Base-by-base conservation (phyloP, 2,329 filamentous ascomycete genomes). In the Alternaria triticimaculans region DNA sequence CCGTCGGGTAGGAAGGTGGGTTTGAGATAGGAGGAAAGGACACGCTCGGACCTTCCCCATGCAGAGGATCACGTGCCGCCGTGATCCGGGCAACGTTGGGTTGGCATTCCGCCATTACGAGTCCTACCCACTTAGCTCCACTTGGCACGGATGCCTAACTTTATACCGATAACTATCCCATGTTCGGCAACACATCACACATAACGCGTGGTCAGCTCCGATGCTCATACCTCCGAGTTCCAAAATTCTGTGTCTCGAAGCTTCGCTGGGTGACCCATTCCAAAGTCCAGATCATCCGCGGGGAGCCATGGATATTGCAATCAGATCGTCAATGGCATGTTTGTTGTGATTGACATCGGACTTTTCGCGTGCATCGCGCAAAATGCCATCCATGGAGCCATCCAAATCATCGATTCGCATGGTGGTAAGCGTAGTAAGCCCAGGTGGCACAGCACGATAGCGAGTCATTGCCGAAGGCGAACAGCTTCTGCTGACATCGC, bases 71-170 rank as follows among this genome's bases (percentile, higher is more conserved):
- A 63, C 60, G 50, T 63, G 55, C 28, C 12, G 9, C 15, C 41
- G 49, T 44, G 49, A 33, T 37, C 50, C 60, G 25, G 25, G 25
- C 56, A 60, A 45, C 37, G 18, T 55, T 55, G 26, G 33, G 30
- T 51, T 49, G 56, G 33, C 33, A 51, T 51, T 37, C 28, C 23
- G 60, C 11, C 60, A 63, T 63, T 60, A 63, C 50, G 60, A 63
- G 60, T 55, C 45, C 51, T 56, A 55, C 25, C 61, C 61, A 60
- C 61, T 63, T 30, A n/a, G 57, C 57, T 63, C 57, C 61, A 60
- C 61, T 54, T 25, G 6, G 23, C 55, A 51, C 61, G 57, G 61
- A 60, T 43, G 48, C 55, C 51, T 56, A 51, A 63, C 57, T 60
- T 18, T 25, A 63, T 60, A 49, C 23, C 60, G 55, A 45, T 54